Evolutionary conservation across 2,329 filamentous ascomycete genomes (phyloP), one percentile per base, ranked within the genome.

Genomic region (Diaporthe amygdali): DNA sequence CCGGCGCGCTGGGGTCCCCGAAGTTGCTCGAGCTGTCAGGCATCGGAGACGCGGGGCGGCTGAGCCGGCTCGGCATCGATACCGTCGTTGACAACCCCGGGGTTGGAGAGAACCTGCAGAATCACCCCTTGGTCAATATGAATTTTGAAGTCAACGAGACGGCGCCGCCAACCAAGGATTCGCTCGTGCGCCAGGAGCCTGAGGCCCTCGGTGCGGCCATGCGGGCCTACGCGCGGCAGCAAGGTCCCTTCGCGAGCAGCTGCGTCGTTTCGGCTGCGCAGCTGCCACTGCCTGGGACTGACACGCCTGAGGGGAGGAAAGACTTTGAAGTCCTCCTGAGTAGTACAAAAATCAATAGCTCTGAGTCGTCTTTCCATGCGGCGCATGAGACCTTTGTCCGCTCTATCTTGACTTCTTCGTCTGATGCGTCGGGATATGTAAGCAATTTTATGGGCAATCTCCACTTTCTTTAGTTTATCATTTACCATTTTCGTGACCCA

Each of bases 11-110:
- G 51, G 69, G 74, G 22, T 75, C 75, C 1, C 76, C 76, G 4
- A 72, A 73, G 15, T 68, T 78, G 17, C 72, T 78, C 9, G 76
- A 78, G 51, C 63, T 76, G 14, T 77, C 76, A 3, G 77, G 76
- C 3, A 75, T 78, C 44, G 77, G 77, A 37, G 59, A 72, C 0
- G 77, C 80, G 22, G 75, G 78, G 20, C 76, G 86, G 5, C 82
- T 88, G 2, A 81, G 79, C n/a, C n/a, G n/a, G n/a, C n/a, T n/a
- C n/a, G 0, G 78, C 84, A 3, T 75, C 77, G 15, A 80, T 3
- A 78, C 77, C 8, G 68, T 74, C 12, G 68, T 77, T 9, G 74
- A 78, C 22, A 72, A 74, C 47, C 72, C 75, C 0, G 74, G 74
- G n/a, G 77, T 78, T 6, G 77, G 77, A 20, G 74, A 75, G 69